Evolutionary conservation across 352 stramenopile genomes (phyloP).

Genomic region (Thalassiosira mediterranea): DNA sequence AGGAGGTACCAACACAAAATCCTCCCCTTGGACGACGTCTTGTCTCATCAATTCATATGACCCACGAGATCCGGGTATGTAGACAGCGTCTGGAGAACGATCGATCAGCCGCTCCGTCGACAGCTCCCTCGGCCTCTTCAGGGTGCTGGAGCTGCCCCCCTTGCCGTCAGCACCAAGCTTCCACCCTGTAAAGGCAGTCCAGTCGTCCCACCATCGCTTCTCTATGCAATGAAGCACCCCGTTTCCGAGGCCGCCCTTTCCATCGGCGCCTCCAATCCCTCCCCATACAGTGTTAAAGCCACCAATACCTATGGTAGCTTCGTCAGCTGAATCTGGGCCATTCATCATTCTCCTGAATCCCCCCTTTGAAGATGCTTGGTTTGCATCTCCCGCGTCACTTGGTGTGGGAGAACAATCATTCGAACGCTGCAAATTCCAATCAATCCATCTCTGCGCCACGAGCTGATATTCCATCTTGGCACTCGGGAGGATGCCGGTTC

Average conservation of each 20-base stretch:
- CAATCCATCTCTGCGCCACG: constrained; percentile 64
- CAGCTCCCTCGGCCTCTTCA: constrained; percentile 62
- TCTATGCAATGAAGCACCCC: constrained; percentile 81
- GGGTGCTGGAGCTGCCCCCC: background rate
- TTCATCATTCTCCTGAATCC: constrained; percentile 33
- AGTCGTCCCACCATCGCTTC: constrained; percentile 80
- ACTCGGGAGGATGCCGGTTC: constrained; percentile 66
- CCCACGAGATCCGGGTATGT: constrained; percentile 66
- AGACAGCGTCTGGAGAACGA: constrained; percentile 53
- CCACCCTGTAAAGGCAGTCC: constrained; percentile 76
- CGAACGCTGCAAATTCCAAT: constrained; percentile 65
- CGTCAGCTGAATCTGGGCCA: constrained; percentile 28
- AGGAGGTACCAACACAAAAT: constrained; percentile 79
- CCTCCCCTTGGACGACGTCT: constrained; percentile 30
- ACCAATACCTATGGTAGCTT: background rate
- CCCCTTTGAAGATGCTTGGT: constrained; percentile 2
- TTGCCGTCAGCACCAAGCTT: constrained; percentile 22
- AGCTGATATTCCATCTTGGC: constrained; percentile 64
- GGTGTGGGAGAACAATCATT: constrained; percentile 6
- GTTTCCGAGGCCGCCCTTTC: constrained; percentile 65
- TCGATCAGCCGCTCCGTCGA: constrained; percentile 74
- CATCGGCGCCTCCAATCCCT: constrained; percentile 77
- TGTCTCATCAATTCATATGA: constrained; percentile 80
- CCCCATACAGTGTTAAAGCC: constrained; percentile 59
- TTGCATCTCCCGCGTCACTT: constrained; percentile 3